phyloP scores from a whole-genome alignment of 257 asterid genomes.

The Petunia axillaris region DNA sequence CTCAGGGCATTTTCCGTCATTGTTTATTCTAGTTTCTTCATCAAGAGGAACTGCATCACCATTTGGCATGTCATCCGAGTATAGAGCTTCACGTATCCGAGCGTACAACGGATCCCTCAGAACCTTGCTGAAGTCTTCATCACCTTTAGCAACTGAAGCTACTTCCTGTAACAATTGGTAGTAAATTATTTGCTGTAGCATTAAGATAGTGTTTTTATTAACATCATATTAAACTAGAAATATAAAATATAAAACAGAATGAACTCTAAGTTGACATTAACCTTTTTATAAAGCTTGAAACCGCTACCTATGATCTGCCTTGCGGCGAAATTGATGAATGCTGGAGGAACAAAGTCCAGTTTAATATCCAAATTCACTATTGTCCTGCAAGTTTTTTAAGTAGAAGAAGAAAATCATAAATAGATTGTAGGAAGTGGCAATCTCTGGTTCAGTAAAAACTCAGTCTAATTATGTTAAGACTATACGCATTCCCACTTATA shows the following conservation, averaged over 20 bases:
- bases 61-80: slow-evolving; percentile 32
- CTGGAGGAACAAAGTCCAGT: slow-evolving; percentile 72
- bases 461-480: background rate
- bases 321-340: slow-evolving; percentile 76
- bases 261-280: slow-evolving; percentile 19
- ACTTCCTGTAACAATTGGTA: slow-evolving; percentile 60
- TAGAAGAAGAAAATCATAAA: background rate
- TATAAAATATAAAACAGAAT: background rate
- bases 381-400: slow-evolving; percentile 56
- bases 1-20: background rate
- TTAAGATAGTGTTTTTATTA: background rate
- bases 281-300: slow-evolving; percentile 95
- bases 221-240: no score
- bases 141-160: slow-evolving; percentile 67
- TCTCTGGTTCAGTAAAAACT: background rate
- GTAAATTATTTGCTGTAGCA: slow-evolving; percentile 23
- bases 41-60: slow-evolving; percentile 27
- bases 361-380: slow-evolving; percentile 84
- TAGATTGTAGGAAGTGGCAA: background rate
- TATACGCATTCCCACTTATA: no score
- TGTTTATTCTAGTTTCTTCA: slow-evolving; percentile 26
- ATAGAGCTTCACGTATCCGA: slow-evolving; percentile 61
- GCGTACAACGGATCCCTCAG: slow-evolving; percentile 61
- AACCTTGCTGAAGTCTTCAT: slow-evolving; percentile 50
- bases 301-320: slow-evolving; percentile 94